Base-by-base conservation (phyloP, 257 asterid species). In the Verbascum thapsus region DNA sequence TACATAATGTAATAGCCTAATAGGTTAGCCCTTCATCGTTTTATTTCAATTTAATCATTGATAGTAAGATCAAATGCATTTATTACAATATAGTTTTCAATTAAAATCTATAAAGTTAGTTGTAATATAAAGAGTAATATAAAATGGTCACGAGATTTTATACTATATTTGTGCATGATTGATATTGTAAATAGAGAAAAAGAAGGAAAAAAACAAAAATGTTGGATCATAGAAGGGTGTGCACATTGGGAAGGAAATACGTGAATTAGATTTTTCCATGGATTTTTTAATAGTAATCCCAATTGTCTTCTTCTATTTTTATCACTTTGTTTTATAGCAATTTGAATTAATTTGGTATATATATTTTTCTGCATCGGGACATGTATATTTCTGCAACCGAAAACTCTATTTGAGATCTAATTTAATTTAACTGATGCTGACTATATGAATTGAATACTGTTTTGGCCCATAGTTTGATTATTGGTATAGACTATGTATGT, bases 241-340 rank as follows among this genome's bases (percentile, higher is more conserved):
- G 80, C 79, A 72, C 83, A 59, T 78, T 74, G 90, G 85, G 79
- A 76, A 83, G 75, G 81, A 69, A 79, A 79, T 67, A 65, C 37
- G 48, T 56, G 72, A 40, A 58, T 10, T 16, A 56, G 47, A 58
- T 61, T 49, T 43, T 66, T 16, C 63, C 35, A 30, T 55, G 39
- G 35, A 38, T 44, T 58, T 66, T 63, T 37, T 41, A 30, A 7
- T 35, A 34, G 51, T 5, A 6, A 48, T 37, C 47, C 37, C 57
- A 12, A 22, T 62, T 59, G 72, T 73, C 79, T 66, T 74, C 72
- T 65, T 68, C 69, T 61, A 69, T 43, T 60, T 68, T 73, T 56
- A 51, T 54, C 55, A 52, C 37, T 66, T 64, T 69, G 23, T 57
- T 49, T 39, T 47, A n/a, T 42, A 20, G 47, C 38, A 15, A 7